phyloP scores from a whole-genome alignment of 345 rosid species.

The Acer yangbiense region DNA sequence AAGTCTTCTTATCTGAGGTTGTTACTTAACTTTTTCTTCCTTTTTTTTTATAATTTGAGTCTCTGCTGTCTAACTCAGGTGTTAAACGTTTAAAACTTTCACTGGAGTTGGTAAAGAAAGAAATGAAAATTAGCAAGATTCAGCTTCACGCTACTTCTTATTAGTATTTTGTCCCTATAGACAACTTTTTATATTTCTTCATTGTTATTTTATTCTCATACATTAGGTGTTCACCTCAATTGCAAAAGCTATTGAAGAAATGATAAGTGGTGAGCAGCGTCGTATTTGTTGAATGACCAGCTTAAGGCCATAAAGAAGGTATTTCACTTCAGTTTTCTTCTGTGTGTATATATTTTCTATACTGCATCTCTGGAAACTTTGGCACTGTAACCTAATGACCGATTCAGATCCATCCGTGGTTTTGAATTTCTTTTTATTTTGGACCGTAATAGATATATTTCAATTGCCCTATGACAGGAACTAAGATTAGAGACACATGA shows the following conservation, averaged over 20 bases:
- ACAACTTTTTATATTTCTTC: constrained; percentile 5
- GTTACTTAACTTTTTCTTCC: not conserved
- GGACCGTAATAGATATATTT: constrained; percentile 22
- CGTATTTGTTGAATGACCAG: constrained; percentile 95
- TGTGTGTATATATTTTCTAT: not conserved
- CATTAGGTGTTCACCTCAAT: constrained; percentile 36
- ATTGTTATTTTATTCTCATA: constrained; percentile 13
- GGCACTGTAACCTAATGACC: not conserved
- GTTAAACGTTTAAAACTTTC: constrained; percentile 82
- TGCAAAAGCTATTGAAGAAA: constrained; percentile 98
- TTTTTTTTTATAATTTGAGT: not conserved
- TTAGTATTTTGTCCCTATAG: not conserved
- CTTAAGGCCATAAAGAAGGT: constrained; percentile 99
- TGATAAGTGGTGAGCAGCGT: constrained; percentile 95
- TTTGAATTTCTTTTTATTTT: constrained; percentile 6
- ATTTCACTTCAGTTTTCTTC: constrained; percentile 16
- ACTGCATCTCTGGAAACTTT: not conserved
- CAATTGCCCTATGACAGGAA: constrained; percentile 56
- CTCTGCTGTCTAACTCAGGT: constrained; percentile 50
- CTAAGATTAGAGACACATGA: constrained; percentile 98
- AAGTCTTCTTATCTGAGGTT: not conserved
- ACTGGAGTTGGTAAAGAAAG: constrained; percentile 87
- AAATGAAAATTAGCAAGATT: constrained; percentile 96
- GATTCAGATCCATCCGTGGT: not conserved
- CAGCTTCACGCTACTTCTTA: constrained; percentile 39